Evolutionary conservation across 192 early-diverging fungal genomes (phyloP), one percentile per base, ranked within the genome.

Genomic region (Mortierella claussenii): DNA sequence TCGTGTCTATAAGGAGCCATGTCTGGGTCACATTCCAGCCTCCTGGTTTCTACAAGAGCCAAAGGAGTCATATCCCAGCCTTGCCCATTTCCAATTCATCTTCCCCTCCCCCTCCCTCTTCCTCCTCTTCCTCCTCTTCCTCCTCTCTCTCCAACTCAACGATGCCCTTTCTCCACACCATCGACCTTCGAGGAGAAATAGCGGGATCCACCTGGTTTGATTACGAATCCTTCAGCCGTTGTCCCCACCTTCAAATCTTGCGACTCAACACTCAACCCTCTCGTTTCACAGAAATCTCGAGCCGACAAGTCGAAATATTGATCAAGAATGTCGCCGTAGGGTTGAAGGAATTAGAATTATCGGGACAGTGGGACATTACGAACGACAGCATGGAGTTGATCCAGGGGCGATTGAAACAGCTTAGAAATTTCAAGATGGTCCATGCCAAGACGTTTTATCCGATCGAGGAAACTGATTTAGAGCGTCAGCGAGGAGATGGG

Each of bases 101-200:
- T 40, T 40, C 37, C 37, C 13, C 37, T 13, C 13, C 37, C 37
- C 13, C 37, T 13, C 7, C 37, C 37, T 40, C 13, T 40, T 7
- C 37, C 37, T 40, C 13, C 13, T 10, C 37, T 40, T 10, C 37
- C 37, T 10, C 37, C 37, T 10, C 37, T 13, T 7, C 37, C 13
- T 40, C 37, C 37, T 10, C 8, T 40, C 37, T 10, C 13, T 13
- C 37, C 37, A 40, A 13, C 27, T 8, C 4, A 47, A 30, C 44
- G 3, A 66, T 66, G 64, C 47, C 31, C 1, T 49, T 52, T 21
- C 23, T 68, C 0, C 40, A 31, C 1, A 24, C 56, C 3, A 23
- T 68, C 0, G 65, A 68, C 3, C 65, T 68, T 27, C 43, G 55
- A 8, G 65, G 65, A 2, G 65, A 68, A 5, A 43, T 68, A 4